Conservation (phyloP, 2,329 filamentous ascomycete genomes). For the Aspergillus luchuensis region DNA sequence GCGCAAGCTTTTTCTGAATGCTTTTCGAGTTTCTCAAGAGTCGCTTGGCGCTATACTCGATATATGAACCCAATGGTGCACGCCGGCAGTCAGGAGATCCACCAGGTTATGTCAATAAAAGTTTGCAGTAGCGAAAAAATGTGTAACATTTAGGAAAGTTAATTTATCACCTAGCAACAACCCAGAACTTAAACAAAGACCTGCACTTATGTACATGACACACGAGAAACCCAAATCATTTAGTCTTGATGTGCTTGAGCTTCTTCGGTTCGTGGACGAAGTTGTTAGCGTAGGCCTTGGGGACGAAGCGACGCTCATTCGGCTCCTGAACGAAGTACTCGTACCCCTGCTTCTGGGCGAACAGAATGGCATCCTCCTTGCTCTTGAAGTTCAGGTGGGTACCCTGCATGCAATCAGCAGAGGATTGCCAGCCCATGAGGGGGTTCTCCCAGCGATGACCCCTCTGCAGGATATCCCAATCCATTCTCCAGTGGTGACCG, state of each 20-base stretch:
- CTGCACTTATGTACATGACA: constrained; percentile 41
- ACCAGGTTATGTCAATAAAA: no score
- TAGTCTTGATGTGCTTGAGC: constrained; percentile 83
- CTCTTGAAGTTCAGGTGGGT: constrained; percentile 85
- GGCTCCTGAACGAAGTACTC: constrained; percentile 99
- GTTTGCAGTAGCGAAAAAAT: neutral
- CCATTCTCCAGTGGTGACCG: constrained; percentile 88
- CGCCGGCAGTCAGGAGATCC: no score
- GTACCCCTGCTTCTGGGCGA: constrained; percentile 98
- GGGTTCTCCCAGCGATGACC: constrained; percentile 98
- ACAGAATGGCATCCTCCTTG: constrained; percentile 92
- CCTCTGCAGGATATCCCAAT: constrained; percentile 92
- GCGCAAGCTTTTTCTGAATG: no score
- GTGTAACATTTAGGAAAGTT: constrained; percentile 2
- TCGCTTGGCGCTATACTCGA: no score
- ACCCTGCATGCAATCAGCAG: constrained; percentile 91
- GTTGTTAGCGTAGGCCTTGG: constrained; percentile 97
- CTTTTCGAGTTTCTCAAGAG: no score
- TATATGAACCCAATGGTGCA: no score
- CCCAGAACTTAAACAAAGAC: constrained; percentile 22
- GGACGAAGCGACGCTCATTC: constrained; percentile 78
- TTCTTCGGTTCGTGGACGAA: constrained; percentile 83
- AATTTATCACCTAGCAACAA: constrained; percentile 19
- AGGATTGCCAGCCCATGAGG: constrained; percentile 98
- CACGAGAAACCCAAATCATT: constrained; percentile 56